Conservation (phyloP, 495 filamentous ascomycete species). For the Choiromyces venosus region DNA sequence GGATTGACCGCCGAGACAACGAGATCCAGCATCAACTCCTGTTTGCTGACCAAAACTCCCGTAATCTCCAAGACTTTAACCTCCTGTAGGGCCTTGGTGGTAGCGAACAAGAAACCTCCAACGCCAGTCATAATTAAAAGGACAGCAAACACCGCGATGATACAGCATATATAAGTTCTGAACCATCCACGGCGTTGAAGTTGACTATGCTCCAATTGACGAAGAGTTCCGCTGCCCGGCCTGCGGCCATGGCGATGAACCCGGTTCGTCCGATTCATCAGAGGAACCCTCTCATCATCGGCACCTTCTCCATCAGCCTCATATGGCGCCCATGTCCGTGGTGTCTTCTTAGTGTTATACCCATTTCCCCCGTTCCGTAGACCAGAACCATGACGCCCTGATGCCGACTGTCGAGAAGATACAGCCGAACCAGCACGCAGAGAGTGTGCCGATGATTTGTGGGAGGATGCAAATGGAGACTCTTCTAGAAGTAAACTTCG, state of each 20-base stretch:
- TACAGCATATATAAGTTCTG: conserved; percentile 70
- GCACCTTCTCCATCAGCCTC: conserved; percentile 70
- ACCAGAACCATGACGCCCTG: conserved; percentile 40
- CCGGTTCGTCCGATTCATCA: conserved; percentile 60
- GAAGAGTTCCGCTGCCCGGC: conserved; percentile 55
- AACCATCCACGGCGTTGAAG: conserved; percentile 60
- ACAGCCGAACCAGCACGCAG: conserved; percentile 33
- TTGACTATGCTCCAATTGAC: conserved; percentile 70
- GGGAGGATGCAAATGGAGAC: conserved; percentile 54
- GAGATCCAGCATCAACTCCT: conserved; percentile 92
- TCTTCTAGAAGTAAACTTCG: conserved; percentile 72
- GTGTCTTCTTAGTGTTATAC: conserved; percentile 51
- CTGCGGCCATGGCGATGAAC: conserved; percentile 54
- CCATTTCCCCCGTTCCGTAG: conserved; percentile 43
- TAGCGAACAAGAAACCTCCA: conserved; percentile 79
- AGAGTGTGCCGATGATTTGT: conserved; percentile 43
- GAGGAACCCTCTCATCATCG: conserved; percentile 84
- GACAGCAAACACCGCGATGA: conserved; percentile 67
- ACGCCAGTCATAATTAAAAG: conserved; percentile 71
- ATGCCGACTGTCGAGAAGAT: conserved; percentile 42
- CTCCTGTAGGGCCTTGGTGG: conserved; percentile 76
- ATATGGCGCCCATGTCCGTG: conserved; percentile 47
- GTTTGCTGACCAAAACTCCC: conserved; percentile 86
- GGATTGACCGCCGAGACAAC: conserved; percentile 85
- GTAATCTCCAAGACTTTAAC: conserved; percentile 70